Percentiles rank a stretch among this genome's conserved stretches.
These are phyloP conservation scores for Hypomyces perniciosus DNA, from an alignment of 2,329 filamentous ascomycete genomes.

Conservation along the genomic window DNA sequence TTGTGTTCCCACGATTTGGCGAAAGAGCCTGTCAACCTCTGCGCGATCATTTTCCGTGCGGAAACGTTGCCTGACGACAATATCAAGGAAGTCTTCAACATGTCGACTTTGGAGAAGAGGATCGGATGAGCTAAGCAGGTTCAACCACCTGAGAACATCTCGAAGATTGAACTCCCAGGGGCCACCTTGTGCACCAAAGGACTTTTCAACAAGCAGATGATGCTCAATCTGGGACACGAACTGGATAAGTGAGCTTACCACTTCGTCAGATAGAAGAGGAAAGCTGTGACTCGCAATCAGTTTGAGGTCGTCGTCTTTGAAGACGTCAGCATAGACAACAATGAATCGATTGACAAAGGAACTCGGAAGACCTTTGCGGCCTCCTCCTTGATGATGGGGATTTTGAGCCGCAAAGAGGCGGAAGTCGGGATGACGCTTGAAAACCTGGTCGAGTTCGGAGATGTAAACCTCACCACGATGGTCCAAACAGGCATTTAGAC, in stretches of 20 bases:
- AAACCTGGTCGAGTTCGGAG: constrained; percentile 89
- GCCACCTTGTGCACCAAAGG: constrained; percentile 58
- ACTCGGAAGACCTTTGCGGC: constrained; percentile 85
- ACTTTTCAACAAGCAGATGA: constrained; percentile 54
- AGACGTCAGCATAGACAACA: constrained; percentile 92
- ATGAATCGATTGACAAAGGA: constrained; percentile 98
- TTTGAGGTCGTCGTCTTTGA: constrained; percentile 72
- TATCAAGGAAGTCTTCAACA: constrained; percentile 68
- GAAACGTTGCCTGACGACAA: constrained; percentile 85
- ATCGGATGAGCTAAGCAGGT: constrained; percentile 49
- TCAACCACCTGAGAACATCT: constrained; percentile 83
- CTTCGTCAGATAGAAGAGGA: constrained; percentile 51
- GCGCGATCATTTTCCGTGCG: constrained; percentile 63
- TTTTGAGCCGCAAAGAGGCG: constrained; percentile 97
- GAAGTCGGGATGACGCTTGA: constrained; percentile 82
- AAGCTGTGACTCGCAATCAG: constrained; percentile 77
- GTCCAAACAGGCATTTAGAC: constrained; percentile 91
- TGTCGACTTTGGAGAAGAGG: constrained; percentile 55
- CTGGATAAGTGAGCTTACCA: constrained; percentile 62
- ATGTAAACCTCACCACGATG: constrained; percentile 95
- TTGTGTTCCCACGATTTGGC: constrained; percentile 51
- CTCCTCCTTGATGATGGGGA: constrained; percentile 93
- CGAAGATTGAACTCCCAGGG: constrained; percentile 97
- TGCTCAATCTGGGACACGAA: constrained; percentile 79
- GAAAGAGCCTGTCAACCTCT: constrained; percentile 61